Conservation (phyloP, 2,329 filamentous ascomycete species). For the Ophiobolus disseminans region DNA sequence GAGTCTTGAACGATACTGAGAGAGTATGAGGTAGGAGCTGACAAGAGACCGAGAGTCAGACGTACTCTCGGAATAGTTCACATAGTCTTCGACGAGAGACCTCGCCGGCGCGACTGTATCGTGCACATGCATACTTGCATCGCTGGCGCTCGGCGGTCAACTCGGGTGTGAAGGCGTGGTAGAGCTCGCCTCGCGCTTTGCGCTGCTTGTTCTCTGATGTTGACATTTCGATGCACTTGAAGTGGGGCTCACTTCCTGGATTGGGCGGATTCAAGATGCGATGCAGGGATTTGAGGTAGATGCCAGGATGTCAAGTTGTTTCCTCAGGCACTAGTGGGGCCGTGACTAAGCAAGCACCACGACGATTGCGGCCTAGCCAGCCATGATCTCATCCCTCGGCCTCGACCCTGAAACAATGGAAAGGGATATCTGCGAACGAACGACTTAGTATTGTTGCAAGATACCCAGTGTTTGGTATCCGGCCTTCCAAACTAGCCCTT, state of each 20-base stretch:
- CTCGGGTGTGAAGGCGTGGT: conserved; percentile 74
- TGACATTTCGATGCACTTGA: conserved; percentile 27
- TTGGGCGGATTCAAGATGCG: too few relatives aligned
- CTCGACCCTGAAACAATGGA: conserved; percentile 5
- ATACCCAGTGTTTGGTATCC: background rate
- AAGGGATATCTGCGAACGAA: conserved; percentile 5
- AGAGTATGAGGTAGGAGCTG: conserved; percentile 9
- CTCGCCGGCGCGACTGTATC: conserved; percentile 69
- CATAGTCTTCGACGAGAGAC: conserved; percentile 67
- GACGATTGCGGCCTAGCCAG: background rate
- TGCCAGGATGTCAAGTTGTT: too few relatives aligned
- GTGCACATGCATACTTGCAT: conserved; percentile 66
- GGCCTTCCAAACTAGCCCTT: background rate
- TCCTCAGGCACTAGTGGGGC: background rate
- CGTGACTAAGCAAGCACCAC: background rate
- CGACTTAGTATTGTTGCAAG: conserved; percentile 12
- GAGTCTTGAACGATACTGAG: conserved; percentile 68
- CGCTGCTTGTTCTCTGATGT: conserved; percentile 47
- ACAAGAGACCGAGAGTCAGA: conserved; percentile 20
- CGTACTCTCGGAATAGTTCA: conserved; percentile 76
- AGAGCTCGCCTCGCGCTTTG: conserved; percentile 74
- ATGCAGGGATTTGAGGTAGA: too few relatives aligned
- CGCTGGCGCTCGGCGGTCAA: conserved; percentile 69
- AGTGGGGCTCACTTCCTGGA: too few relatives aligned
- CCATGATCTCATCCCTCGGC: background rate